Conservation (phyloP, 768 basidiomycete genomes). For the Amanita rimosa region DNA sequence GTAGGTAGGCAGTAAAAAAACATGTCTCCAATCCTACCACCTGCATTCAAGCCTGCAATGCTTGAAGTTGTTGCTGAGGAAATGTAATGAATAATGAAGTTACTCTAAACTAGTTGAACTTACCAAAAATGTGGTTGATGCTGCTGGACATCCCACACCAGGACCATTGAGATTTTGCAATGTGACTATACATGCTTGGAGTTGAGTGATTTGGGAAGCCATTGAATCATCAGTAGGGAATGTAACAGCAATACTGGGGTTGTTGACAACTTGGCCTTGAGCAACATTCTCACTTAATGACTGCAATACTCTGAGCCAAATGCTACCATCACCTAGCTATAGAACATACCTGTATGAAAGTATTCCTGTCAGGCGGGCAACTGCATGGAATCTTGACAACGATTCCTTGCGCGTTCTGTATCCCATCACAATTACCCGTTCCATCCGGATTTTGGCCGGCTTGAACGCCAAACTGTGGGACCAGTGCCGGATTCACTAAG, state of each 20-base stretch:
- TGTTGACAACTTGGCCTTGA: slow-evolving; percentile 41
- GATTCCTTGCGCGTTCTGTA: slow-evolving; percentile 40
- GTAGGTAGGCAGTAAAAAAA: too few species aligned
- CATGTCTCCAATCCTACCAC: too few species aligned
- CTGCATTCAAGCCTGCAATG: too few species aligned
- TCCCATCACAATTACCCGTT: slow-evolving; percentile 30
- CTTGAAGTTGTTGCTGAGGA: slow-evolving; percentile 9
- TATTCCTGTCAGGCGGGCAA: slow-evolving; percentile 26
- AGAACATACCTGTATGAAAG: slow-evolving; percentile 52
- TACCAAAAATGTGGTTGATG: slow-evolving; percentile 15
- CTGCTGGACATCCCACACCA: too few species aligned
- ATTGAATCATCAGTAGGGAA: slow-evolving; percentile 55
- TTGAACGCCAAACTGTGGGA: slow-evolving; percentile 14
- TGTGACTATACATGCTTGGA: slow-evolving; percentile 50
- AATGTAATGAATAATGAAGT: not conserved
- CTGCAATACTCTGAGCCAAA: slow-evolving; percentile 23
- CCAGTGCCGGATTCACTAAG: slow-evolving; percentile 23
- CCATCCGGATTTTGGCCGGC: not conserved
- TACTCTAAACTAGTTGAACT: slow-evolving; percentile 51
- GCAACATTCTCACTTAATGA: slow-evolving; percentile 28
- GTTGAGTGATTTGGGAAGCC: slow-evolving; percentile 35
- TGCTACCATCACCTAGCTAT: slow-evolving; percentile 18
- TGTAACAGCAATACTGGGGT: slow-evolving; percentile 42
- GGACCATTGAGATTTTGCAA: slow-evolving; percentile 21
- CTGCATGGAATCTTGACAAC: slow-evolving; percentile 55